phyloP scores from a whole-genome alignment of 192 early-diverging fungal genomes.

The Chytriomyces hyalinus region DNA sequence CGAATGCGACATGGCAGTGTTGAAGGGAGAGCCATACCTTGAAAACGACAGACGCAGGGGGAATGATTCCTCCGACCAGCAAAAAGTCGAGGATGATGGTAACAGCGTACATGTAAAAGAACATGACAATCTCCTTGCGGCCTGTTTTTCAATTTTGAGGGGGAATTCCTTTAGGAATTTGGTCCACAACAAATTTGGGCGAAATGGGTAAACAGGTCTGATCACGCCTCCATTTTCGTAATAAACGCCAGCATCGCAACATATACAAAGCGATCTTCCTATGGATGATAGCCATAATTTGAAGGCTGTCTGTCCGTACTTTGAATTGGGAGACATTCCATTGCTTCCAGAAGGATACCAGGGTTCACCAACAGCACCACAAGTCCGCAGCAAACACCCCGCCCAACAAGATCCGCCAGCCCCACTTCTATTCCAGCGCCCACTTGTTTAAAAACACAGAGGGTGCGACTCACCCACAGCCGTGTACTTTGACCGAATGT shows the following conservation, averaged over 20 bases:
- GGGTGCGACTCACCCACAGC: constrained; percentile 79
- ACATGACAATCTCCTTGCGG: constrained; percentile 98
- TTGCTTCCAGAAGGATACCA: too few relatives aligned
- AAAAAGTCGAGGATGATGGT: constrained; percentile 87
- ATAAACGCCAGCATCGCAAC: too few relatives aligned
- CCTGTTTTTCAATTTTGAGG: constrained; percentile 54
- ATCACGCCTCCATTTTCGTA: too few relatives aligned
- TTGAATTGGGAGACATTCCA: too few relatives aligned
- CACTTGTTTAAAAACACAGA: constrained; percentile 3
- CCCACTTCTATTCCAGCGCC: not conserved
- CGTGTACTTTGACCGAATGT: constrained; percentile 97
- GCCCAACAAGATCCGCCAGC: not conserved
- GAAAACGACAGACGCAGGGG: constrained; percentile 76
- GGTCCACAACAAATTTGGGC: too few relatives aligned
- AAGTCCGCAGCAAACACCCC: too few relatives aligned
- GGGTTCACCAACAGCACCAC: too few relatives aligned
- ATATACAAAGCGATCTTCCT: too few relatives aligned
- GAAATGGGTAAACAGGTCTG: too few relatives aligned
- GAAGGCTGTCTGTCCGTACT: too few relatives aligned
- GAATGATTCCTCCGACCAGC: constrained; percentile 91
- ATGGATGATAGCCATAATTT: too few relatives aligned
- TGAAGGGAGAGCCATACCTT: constrained; percentile 46
- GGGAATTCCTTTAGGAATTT: not conserved
- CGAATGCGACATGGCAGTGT: not conserved
- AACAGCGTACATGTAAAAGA: constrained; percentile 95